phyloP scores from a whole-genome alignment of 495 filamentous ascomycete genomes.

The Filosporella fistucella region DNA sequence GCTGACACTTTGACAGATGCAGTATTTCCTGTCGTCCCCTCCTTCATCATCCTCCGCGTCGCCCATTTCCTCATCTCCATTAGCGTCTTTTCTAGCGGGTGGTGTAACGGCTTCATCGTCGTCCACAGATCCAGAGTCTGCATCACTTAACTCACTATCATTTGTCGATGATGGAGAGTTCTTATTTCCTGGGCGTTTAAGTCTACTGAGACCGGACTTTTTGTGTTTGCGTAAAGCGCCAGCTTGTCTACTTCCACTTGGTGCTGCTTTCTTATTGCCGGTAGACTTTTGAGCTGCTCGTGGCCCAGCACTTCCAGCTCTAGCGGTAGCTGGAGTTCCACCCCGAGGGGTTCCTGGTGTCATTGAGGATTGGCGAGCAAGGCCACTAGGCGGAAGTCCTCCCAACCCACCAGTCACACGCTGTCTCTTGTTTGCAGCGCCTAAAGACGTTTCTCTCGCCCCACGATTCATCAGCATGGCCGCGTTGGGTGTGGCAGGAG shows the following conservation, averaged over 20 bases:
- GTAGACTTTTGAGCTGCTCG: constrained; percentile 43
- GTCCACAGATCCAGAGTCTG: constrained; percentile 47
- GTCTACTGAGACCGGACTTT: constrained; percentile 48
- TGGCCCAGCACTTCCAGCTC: constrained; percentile 71
- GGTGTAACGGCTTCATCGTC: constrained; percentile 30
- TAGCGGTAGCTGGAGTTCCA: constrained; percentile 50
- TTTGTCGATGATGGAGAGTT: constrained; percentile 53
- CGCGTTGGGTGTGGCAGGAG: constrained; percentile 61
- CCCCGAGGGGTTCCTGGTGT: constrained; percentile 86
- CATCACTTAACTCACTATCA: constrained; percentile 63
- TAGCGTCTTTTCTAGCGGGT: constrained; percentile 31
- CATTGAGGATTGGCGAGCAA: constrained; percentile 74
- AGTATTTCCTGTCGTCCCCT: constrained; percentile 86
- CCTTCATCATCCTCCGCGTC: constrained; percentile 81
- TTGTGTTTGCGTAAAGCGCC: constrained; percentile 44
- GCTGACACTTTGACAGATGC: constrained; percentile 85
- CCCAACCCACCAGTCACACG: constrained; percentile 63
- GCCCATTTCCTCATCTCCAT: constrained; percentile 54
- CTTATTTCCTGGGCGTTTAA: constrained; percentile 49
- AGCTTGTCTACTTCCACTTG: constrained; percentile 42
- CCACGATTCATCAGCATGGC: constrained; percentile 57
- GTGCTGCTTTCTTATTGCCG: constrained; percentile 61
- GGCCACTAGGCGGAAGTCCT: constrained; percentile 61
- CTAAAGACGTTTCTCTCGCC: constrained; percentile 72
- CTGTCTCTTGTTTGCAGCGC: constrained; percentile 65